phyloP scores from a whole-genome alignment of 2,329 filamentous ascomycete species.

The Fusarium acutatum region DNA sequence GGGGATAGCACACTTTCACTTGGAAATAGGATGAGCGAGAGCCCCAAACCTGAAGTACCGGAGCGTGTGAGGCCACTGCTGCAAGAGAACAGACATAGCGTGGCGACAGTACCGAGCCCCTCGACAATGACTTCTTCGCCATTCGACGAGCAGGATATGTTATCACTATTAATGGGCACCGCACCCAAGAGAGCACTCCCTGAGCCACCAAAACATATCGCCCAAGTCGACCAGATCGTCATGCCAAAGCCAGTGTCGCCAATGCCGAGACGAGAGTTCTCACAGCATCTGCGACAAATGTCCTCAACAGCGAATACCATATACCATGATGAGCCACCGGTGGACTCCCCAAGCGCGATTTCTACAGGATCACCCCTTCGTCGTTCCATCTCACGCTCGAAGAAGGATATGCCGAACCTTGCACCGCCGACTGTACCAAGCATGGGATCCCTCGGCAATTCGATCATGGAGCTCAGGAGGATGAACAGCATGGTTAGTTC shows the following conservation, averaged over 20 bases:
- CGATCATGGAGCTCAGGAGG: slow-evolving; percentile 62
- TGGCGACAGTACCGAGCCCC: slow-evolving; percentile 19
- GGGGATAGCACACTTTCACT: slow-evolving; percentile 25
- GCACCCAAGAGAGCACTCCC: slow-evolving; percentile 42
- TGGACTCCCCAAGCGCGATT: slow-evolving; percentile 23
- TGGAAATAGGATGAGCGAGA: slow-evolving; percentile 11
- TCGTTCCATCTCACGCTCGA: slow-evolving; percentile 21
- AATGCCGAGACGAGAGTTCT: slow-evolving; percentile 24
- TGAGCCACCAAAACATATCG: slow-evolving; percentile 40
- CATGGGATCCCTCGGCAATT: slow-evolving; percentile 47
- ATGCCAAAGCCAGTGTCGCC: slow-evolving; percentile 44
- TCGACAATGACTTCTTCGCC: slow-evolving; percentile 43
- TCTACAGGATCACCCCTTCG: slow-evolving; percentile 38
- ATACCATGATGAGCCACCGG: slow-evolving; percentile 24
- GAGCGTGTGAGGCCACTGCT: slow-evolving; percentile 7
- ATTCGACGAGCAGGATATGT: slow-evolving; percentile 47
- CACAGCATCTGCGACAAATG: slow-evolving; percentile 31
- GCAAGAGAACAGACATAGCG: slow-evolving; percentile 23
- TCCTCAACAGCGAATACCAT: slow-evolving; percentile 40
- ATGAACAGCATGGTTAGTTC: slow-evolving; percentile 65
- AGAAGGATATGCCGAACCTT: slow-evolving; percentile 18
- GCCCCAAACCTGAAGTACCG: slow-evolving; percentile 5
- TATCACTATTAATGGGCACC: slow-evolving; percentile 43
- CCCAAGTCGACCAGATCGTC: slow-evolving; percentile 40
- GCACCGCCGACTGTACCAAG: slow-evolving; percentile 1